Conservation (phyloP, 176 grass and related monocot genomes). For the Ensete ventricosum region DNA sequence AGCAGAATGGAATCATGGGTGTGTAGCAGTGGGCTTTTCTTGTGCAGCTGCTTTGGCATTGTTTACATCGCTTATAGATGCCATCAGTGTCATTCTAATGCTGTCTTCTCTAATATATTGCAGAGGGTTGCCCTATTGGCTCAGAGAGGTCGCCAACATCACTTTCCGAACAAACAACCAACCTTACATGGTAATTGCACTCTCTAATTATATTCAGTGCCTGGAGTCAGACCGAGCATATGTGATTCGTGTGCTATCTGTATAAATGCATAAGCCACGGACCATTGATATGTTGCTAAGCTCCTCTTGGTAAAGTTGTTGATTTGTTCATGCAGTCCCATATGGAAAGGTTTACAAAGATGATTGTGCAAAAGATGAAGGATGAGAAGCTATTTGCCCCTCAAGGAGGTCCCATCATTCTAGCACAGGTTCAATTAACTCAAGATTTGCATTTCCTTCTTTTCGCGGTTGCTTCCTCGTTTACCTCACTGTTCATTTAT, state of each 20-base stretch:
- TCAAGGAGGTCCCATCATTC: conserved; percentile 87
- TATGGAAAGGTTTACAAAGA: conserved; percentile 65
- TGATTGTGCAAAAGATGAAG: conserved; percentile 54
- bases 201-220: not conserved
- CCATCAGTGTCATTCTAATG: not conserved
- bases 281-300: not conserved
- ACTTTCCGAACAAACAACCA: conserved; percentile 74
- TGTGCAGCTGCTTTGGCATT: not conserved
- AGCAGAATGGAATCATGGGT: conserved; percentile 94
- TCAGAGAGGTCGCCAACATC: conserved; percentile 58
- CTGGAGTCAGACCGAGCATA: not conserved
- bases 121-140: conserved; percentile 82
- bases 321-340: conserved; percentile 27
- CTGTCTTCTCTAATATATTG: conserved; percentile 1
- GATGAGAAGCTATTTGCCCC: conserved; percentile 71
- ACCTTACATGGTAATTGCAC: conserved; percentile 46
- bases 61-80: not conserved
- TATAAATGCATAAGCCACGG: not conserved
- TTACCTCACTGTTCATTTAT: not conserved
- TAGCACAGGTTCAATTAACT: conserved; percentile 49
- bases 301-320: not conserved
- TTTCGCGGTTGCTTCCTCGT: not conserved
- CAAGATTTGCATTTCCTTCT: not conserved
- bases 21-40: conserved; percentile 3
- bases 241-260: conserved; percentile 1